Evolutionary conservation across 1,139 yeast genomes (phyloP), one percentile per base, ranked within the genome.

Genomic region (Diutina siamensis): DNA sequence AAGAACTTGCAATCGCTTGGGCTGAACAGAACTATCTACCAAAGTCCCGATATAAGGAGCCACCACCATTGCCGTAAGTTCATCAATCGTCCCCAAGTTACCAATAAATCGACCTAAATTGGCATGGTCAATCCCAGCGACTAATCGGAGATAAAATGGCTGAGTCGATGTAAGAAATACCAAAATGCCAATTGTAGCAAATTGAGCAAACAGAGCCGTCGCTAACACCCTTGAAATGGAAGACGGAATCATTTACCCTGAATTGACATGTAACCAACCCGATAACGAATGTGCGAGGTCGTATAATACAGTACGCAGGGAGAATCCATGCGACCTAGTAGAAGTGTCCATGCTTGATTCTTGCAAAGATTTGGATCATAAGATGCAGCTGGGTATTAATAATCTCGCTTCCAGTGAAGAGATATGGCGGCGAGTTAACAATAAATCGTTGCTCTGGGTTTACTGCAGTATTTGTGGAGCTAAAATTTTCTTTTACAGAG

Each of bases 161-260:
- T 81, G 88, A 1, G 86, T 75, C 4, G 86, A 72, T 32, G 80
- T 69, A 45, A 81, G 59, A 55, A 81, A 82, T n/a, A 82, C 87
- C 42, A 79, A 76, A 46, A 79, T 65, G 2, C 85, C 67, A 31
- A 82, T 74, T 44, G 79, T 68, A 32, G 72, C 69, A 54, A 79
- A 76, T 46, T 70, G 72, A 2, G 69, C 54, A 21, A 52, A 51
- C 33, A 38, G 31, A n/a, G 22, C 42, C 8, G 42, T 38, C 3
- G 21, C 28, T 8, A 25, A 25, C n/a, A 20, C 19, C 21, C 18
- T 17, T 25, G 10, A 7, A 7, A 25, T 25, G 9, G 10, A 10
- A 7, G 28, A 25, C 10, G 28, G 5, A 25, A 10, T 10, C 28
- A 25, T 25, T n/a, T n/a, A n/a, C n/a, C n/a, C n/a, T n/a, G n/a